A percentile compares a stretch with the other conserved stretches of the same genome.
phyloP scores from a whole-genome alignment of 345 rosid species.

The Brassica juncea region DNA sequence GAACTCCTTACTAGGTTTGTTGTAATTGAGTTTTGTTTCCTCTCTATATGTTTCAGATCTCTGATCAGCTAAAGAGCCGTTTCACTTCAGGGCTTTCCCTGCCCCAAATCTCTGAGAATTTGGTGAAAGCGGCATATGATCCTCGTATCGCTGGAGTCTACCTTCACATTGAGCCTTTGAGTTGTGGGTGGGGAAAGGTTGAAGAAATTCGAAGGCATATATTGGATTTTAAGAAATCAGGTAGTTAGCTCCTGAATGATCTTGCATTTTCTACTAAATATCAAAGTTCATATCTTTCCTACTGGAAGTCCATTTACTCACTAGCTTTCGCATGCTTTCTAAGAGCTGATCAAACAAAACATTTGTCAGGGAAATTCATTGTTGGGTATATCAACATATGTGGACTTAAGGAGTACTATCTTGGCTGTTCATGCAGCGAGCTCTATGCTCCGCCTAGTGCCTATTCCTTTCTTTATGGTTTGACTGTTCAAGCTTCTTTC shows the following conservation, averaged over 20 bases:
- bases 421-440: conserved; percentile 86
- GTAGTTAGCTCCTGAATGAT: conserved; percentile 38
- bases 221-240: conserved; percentile 87
- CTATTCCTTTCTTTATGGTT: conserved; percentile 81
- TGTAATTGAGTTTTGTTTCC: background rate
- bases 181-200: conserved; percentile 95
- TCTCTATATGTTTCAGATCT: conserved; percentile 61
- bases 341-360: conserved; percentile 17
- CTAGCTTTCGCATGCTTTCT: background rate
- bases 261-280: background rate
- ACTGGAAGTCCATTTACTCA: background rate
- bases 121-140: conserved; percentile 86
- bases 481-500: conserved; percentile 88
- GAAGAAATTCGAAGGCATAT: conserved; percentile 90
- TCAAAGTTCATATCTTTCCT: background rate
- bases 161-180: conserved; percentile 80
- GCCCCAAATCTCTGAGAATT: conserved; percentile 88
- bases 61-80: conserved; percentile 92
- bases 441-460: conserved; percentile 95
- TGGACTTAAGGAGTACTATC: conserved; percentile 85
- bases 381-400: conserved; percentile 74
- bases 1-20: background rate
- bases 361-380: conserved; percentile 71
- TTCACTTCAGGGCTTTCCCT: conserved; percentile 82
- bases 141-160: conserved; percentile 89